Conservation (phyloP, 2,329 filamentous ascomycete genomes). For the Colletotrichum orchidophilum region DNA sequence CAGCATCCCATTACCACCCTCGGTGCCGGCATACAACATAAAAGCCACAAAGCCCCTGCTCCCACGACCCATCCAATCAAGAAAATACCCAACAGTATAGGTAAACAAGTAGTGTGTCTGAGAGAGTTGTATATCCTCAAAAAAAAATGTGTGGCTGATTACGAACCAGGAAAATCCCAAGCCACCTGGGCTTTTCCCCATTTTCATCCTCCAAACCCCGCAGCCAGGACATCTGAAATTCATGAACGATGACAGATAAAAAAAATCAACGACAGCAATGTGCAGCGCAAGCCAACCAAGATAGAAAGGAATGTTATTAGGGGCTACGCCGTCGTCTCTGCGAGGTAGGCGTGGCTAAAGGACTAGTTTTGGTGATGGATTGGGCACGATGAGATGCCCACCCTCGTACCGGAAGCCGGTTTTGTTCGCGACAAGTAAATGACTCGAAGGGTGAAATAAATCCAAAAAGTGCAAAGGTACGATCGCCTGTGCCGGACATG, state of each 20-base stretch:
- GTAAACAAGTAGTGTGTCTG: slow-evolving; percentile 19
- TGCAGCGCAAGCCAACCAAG: slow-evolving; percentile 31
- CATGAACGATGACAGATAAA: slow-evolving; percentile 39
- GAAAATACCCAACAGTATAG: slow-evolving; percentile 27
- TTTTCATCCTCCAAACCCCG: slow-evolving; percentile 41
- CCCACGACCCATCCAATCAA: slow-evolving; percentile 24
- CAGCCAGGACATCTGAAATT: slow-evolving; percentile 34
- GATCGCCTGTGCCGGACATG: slow-evolving; percentile 69
- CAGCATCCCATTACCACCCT: slow-evolving; percentile 15
- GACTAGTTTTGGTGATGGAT: slow-evolving; percentile 8
- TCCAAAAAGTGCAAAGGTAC: slow-evolving; percentile 46
- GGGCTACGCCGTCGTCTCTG: slow-evolving; percentile 24
- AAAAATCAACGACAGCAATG: slow-evolving; percentile 35
- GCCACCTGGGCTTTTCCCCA: slow-evolving; percentile 50
- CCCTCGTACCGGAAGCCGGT: slow-evolving; percentile 6
- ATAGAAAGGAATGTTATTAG: slow-evolving; percentile 30
- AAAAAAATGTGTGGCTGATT: slow-evolving; percentile 31
- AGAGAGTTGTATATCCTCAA: slow-evolving; percentile 26
- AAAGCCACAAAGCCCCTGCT: slow-evolving; percentile 17
- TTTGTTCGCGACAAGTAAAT: slow-evolving; percentile 32
- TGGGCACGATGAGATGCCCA: not conserved
- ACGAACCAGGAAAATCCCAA: slow-evolving; percentile 41
- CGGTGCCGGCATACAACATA: slow-evolving; percentile 17
- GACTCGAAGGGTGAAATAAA: slow-evolving; percentile 38
- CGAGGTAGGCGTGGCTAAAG: slow-evolving; percentile 2